Evolutionary conservation across 2,329 filamentous ascomycete genomes (phyloP), one percentile per base, ranked within the genome.

Genomic region (Verruconis gallopava): DNA sequence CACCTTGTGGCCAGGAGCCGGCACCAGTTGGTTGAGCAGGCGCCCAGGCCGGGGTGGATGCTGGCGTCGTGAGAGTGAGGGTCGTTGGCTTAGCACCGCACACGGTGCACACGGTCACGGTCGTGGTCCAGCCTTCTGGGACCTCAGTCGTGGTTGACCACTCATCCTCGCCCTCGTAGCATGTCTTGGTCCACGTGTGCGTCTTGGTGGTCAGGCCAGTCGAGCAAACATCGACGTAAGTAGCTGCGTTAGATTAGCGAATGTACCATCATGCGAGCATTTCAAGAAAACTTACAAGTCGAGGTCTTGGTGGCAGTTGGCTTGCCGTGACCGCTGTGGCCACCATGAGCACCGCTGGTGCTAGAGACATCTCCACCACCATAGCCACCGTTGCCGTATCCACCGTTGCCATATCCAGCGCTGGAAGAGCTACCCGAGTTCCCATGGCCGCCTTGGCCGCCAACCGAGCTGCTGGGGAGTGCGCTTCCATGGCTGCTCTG

Each of bases 161-260:
- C n/a, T n/a, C n/a, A n/a, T n/a, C n/a, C n/a, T n/a, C n/a, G n/a
- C n/a, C n/a, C n/a, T n/a, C n/a, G n/a, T n/a, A n/a, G 42, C 53
- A 47, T 4, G 55, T 57, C 44, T 52, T 52, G 13, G 52, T 55
- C 44, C 56, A 52, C 5, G 54, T 55, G 28, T 51, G 54, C 4
- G 50, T 51, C 37, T 51, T 49, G 12, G 56, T 58, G 13, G 53
- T 56, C 47, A 55, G 53, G n/a, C 56, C 55, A 6, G 55, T 57
- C 13, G 51, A 45, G 53, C 56, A 58, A 37, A 58, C 44, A 35
- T 59, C 55, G 19, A 57, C 45, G 41, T 58, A 57, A 9, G 52
- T 50, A 3, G 53, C 54, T 12, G n/a, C 25, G n/a, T n/a, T n/a
- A n/a, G n/a, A n/a, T n/a, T n/a, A n/a, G n/a, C n/a, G n/a, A n/a